Percentiles rank a stretch among this genome's conserved stretches.
These are phyloP conservation scores for Galerina sulciceps DNA, from an alignment of 768 basidiomycete species.

Conservation along the genomic window DNA sequence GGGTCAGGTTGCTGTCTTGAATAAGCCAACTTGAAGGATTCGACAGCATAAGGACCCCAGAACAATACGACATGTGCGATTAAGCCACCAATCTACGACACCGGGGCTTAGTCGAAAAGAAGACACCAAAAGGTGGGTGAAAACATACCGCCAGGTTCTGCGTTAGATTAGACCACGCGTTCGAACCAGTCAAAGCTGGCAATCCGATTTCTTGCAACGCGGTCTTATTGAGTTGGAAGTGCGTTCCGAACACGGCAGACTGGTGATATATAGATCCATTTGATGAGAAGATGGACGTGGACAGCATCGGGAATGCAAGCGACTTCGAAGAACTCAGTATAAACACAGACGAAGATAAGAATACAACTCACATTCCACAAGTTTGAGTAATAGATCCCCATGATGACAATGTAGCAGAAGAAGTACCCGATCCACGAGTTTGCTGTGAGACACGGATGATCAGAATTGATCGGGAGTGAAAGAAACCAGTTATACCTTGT, in stretches of 20 bases:
- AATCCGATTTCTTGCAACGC: constrained; percentile 54
- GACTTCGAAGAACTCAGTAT: constrained; percentile 38
- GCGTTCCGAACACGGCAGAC: constrained; percentile 52
- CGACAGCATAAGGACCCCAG: constrained; percentile 55
- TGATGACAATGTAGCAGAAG: constrained; percentile 56
- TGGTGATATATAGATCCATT: constrained; percentile 63
- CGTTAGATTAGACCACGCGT: constrained; percentile 54
- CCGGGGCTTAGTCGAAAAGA: not conserved
- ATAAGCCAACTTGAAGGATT: constrained; percentile 54
- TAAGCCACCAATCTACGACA: constrained; percentile 57
- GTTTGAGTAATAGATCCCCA: constrained; percentile 67
- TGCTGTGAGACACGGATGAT: constrained; percentile 29
- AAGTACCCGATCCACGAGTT: constrained; percentile 62
- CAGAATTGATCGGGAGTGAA: not conserved
- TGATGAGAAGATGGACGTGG: constrained; percentile 56
- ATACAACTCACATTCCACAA: constrained; percentile 53
- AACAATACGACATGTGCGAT: constrained; percentile 60
- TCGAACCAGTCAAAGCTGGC: constrained; percentile 54
- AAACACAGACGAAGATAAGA: not conserved
- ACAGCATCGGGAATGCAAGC: constrained; percentile 59
- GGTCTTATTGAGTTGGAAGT: constrained; percentile 56
- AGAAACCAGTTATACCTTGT: constrained; percentile 46
- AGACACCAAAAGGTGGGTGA: not conserved
- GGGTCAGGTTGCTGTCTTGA: constrained; percentile 54
- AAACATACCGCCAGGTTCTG: constrained; percentile 48